Evolutionary conservation across 331 rosid genomes (phyloP).

Genomic region (Arachis monticola): DNA sequence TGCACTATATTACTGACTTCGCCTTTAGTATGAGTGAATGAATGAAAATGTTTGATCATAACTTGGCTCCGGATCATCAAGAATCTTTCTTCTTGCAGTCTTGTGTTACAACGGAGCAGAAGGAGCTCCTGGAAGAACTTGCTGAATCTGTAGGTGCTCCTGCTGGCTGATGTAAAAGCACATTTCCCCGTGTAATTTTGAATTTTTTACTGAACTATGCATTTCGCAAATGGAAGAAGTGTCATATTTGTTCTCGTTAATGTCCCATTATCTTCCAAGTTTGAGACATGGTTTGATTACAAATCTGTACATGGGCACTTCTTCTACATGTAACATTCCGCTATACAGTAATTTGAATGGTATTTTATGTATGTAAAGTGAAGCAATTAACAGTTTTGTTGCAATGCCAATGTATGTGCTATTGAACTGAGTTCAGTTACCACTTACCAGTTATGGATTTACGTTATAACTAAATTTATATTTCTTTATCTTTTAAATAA

Average conservation of each 20-base stretch:
- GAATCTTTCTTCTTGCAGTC: constrained; percentile 58
- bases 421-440: neutral
- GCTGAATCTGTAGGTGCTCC: constrained; percentile 70
- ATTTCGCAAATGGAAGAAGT: constrained; percentile 33
- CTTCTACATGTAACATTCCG: constrained; percentile 26
- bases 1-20: neutral
- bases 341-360: neutral
- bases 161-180: constrained; percentile 47
- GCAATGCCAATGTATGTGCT: constrained; percentile 27
- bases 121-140: constrained; percentile 93
- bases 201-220: constrained; percentile 21
- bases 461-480: too few relatives aligned
- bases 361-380: constrained; percentile 35
- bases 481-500: too few relatives aligned
- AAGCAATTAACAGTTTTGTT: constrained; percentile 9
- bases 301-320: constrained; percentile 27
- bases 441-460: neutral
- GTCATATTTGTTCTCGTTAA: constrained; percentile 27
- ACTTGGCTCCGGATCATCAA: constrained; percentile 3
- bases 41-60: constrained; percentile 7
- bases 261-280: constrained; percentile 8
- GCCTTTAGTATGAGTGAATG: neutral
- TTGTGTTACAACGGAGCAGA: constrained; percentile 78
- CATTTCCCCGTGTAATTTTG: constrained; percentile 27
- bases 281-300: constrained; percentile 19